Evolutionary conservation across 225 moss, liverwort and hornwort species (phyloP).

Genomic region (Marchantia paleacea): DNA sequence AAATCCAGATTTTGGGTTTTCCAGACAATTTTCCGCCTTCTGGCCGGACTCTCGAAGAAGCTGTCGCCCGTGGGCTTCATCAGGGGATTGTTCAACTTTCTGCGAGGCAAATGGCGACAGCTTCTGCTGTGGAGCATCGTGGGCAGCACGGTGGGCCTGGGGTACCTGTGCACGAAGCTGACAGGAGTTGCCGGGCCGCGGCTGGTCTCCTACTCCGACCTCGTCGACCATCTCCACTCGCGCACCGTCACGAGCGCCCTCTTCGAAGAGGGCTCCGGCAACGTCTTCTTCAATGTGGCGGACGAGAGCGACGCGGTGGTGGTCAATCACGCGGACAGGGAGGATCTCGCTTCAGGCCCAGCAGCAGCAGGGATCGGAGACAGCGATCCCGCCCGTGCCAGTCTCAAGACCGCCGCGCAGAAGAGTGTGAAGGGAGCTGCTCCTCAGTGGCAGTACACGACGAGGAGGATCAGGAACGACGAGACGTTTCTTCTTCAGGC

Average conservation of each 20-base stretch:
- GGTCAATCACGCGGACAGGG: background rate
- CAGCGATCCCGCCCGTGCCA: constrained; percentile 9
- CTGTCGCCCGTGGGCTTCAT: constrained; percentile 25
- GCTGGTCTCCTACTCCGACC: constrained; percentile 68
- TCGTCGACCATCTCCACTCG: constrained; percentile 65
- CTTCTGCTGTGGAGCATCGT: constrained; percentile 28
- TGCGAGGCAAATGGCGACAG: constrained; percentile 21
- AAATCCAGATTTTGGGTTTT: constrained; percentile 31
- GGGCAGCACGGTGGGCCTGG: constrained; percentile 30
- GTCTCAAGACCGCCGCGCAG: constrained; percentile 31
- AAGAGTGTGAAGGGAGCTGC: constrained; percentile 36
- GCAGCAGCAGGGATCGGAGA: background rate
- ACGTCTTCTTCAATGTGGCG: constrained; percentile 66
- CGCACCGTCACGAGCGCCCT: constrained; percentile 67
- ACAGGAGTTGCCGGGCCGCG: constrained; percentile 55
- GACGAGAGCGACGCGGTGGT: constrained; percentile 2
- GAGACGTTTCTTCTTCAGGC: constrained; percentile 75
- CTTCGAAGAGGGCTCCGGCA: constrained; percentile 82
- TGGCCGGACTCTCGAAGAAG: constrained; percentile 23
- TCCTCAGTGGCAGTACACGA: constrained; percentile 67
- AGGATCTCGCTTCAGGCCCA: background rate
- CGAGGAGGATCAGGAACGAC: constrained; percentile 75
- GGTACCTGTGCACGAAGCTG: constrained; percentile 32
- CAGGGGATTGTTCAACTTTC: constrained; percentile 11
- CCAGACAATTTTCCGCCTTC: constrained; percentile 18